Percentiles rank a stretch among this genome's conserved stretches.
phyloP scores from a whole-genome alignment of 371 early-diverging fungal species.

The Dentiscutata heterogama region DNA sequence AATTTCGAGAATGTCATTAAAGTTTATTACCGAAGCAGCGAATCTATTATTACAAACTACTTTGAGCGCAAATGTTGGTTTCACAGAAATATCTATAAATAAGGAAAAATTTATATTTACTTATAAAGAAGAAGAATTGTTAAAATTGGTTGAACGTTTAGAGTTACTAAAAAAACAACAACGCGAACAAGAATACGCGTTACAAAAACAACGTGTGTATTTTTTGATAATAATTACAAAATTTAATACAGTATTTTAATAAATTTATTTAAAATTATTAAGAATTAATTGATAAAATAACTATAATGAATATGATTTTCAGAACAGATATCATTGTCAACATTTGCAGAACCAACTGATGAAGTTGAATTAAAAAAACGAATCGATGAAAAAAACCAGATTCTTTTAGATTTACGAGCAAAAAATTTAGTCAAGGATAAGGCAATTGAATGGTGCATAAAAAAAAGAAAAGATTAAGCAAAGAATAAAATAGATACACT shows the following conservation, averaged over 20 bases:
- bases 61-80: background rate
- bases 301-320: background rate
- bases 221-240: background rate
- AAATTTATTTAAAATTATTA: no score
- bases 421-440: constrained; percentile 31
- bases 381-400: constrained; percentile 9
- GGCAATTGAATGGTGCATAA: constrained; percentile 14
- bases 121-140: constrained; percentile 3
- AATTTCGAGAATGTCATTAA: constrained; percentile 7
- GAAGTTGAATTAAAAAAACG: background rate
- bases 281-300: background rate
- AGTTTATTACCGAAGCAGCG: background rate
- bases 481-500: background rate
- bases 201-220: background rate
- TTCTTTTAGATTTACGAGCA: background rate
- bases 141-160: background rate
- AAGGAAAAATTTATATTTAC: constrained; percentile 22
- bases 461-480: no score
- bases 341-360: background rate
- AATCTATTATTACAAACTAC: constrained; percentile 1
- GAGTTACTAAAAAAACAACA: constrained; percentile 6
- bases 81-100: background rate
- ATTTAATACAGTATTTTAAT: background rate
- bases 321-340: background rate
- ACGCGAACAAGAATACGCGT: background rate